phyloP scores from a whole-genome alignment of 164 flowering plant genomes.

The Annona squamosa region DNA sequence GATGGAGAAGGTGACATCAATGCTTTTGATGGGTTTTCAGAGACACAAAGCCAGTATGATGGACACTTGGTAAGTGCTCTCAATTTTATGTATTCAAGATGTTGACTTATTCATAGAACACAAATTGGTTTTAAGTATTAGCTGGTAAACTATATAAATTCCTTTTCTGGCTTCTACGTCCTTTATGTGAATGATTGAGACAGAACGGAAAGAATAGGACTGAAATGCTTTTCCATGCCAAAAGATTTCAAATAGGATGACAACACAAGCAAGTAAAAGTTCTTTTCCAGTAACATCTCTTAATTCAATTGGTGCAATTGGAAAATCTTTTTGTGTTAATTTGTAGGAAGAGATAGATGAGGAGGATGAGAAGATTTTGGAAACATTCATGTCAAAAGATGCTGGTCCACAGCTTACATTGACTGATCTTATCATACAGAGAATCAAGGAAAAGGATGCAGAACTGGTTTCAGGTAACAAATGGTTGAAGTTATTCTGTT shows the following conservation, averaged over 20 bases:
- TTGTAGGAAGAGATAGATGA: conserved; percentile 63
- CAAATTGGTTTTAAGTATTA: neutral
- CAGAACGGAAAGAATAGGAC: neutral
- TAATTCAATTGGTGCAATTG: neutral
- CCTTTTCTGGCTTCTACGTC: too few relatives aligned
- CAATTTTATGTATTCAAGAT: neutral
- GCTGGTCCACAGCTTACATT: conserved; percentile 53
- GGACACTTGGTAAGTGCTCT: conserved; percentile 33
- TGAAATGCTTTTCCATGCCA: neutral
- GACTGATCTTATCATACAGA: conserved; percentile 60
- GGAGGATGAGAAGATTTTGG: conserved; percentile 68
- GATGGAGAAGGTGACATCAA: conserved; percentile 59
- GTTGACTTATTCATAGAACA: neutral
- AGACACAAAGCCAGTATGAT: conserved; percentile 56
- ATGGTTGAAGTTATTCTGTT: neutral
- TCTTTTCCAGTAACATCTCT: neutral
- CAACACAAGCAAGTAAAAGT: neutral
- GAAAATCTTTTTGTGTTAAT: neutral
- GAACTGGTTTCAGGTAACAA: conserved; percentile 47
- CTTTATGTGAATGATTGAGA: neutral
- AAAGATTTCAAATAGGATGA: neutral
- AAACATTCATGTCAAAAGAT: conserved; percentile 57
- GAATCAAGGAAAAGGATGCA: conserved; percentile 59
- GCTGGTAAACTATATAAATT: neutral
- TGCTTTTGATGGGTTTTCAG: conserved; percentile 54